phyloP scores from a whole-genome alignment of 2,329 filamentous ascomycete species.

The Pseudogymnoascus destructans region DNA sequence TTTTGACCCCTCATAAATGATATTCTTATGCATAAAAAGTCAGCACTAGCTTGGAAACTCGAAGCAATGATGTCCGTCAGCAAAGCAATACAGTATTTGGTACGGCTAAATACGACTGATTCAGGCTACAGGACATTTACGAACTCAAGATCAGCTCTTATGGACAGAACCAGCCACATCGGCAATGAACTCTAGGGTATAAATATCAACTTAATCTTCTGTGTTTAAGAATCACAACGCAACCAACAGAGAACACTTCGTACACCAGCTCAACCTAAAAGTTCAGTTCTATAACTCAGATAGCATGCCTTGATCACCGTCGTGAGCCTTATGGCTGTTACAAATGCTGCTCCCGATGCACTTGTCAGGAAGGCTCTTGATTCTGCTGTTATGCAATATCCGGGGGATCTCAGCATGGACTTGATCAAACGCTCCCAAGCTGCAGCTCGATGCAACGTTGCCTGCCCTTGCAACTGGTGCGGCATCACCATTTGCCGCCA shows the following conservation, averaged over 20 bases:
- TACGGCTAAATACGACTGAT: neutral
- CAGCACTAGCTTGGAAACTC: neutral
- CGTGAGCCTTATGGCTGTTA: neutral
- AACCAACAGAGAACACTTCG: neutral
- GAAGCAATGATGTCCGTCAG: neutral
- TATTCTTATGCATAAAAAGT: neutral
- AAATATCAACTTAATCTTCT: neutral
- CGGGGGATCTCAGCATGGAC: neutral
- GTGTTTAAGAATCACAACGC: neutral
- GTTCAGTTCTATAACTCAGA: neutral
- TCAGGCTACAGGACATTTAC: neutral
- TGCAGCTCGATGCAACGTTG: neutral
- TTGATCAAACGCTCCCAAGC: neutral
- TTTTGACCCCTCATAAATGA: neutral
- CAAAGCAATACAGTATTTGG: neutral
- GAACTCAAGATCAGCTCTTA: neutral
- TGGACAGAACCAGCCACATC: neutral
- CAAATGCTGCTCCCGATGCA: neutral
- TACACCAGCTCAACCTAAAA: neutral
- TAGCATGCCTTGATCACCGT: neutral
- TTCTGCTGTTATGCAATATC: slow-evolving; percentile 1
- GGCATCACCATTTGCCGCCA: neutral
- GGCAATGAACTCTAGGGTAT: neutral
- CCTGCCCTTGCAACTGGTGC: neutral
- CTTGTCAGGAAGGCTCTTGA: neutral